Percentiles rank a stretch among this genome's conserved stretches.
These are phyloP conservation scores for Salicornia ramosissima DNA, from an alignment of 148 eudicot species.

Conservation along the genomic window DNA sequence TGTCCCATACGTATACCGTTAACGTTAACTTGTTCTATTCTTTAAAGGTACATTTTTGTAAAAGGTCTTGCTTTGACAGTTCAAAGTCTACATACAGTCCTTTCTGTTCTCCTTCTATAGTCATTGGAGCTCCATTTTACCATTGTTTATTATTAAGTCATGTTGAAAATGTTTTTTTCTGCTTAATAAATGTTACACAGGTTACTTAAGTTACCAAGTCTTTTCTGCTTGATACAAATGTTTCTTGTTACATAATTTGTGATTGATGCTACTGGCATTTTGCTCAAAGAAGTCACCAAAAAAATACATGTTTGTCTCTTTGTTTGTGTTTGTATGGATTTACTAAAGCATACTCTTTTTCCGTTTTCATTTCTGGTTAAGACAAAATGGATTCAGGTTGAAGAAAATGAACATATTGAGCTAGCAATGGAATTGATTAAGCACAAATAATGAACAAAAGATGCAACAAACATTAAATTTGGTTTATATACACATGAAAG, in stretches of 20 bases:
- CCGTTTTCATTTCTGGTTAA: too few relatives aligned
- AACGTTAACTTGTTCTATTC: constrained; percentile 7
- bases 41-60: constrained; percentile 21
- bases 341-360: too few relatives aligned
- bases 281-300: too few relatives aligned
- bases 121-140: constrained; percentile 7
- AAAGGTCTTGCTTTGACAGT: constrained; percentile 13
- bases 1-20: constrained; percentile 2
- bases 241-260: too few relatives aligned
- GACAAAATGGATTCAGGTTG: too few relatives aligned
- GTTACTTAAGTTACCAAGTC: too few relatives aligned
- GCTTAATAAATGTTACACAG: neutral
- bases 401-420: neutral
- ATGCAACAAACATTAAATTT: constrained; percentile 11
- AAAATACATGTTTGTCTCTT: too few relatives aligned
- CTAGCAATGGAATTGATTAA: neutral
- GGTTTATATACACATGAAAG: constrained; percentile 22
- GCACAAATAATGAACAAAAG: neutral
- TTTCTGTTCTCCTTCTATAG: constrained; percentile 11
- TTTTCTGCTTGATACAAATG: neutral
- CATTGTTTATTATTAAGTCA: neutral
- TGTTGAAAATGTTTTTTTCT: neutral
- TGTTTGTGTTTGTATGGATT: too few relatives aligned
- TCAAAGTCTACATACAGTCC: neutral
- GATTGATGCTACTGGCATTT: too few relatives aligned